phyloP scores from a whole-genome alignment of 1,284 basidiomycete genomes.

The Malassezia sympodialis region DNA sequence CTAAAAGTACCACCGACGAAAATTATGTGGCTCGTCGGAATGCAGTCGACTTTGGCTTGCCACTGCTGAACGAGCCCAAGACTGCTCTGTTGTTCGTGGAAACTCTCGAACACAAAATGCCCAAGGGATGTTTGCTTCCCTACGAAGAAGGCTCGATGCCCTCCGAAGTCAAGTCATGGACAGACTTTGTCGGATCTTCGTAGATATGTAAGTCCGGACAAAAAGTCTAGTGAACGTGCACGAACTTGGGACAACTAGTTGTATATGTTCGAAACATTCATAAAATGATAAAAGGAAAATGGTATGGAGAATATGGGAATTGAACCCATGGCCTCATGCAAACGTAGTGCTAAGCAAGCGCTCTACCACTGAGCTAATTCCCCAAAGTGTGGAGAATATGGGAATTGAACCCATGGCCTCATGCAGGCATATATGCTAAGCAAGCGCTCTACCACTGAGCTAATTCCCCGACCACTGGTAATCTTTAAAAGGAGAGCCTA shows the following conservation, averaged over 20 bases:
- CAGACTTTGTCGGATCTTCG: conserved; percentile 32
- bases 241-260: too few relatives aligned
- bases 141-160: conserved; percentile 86
- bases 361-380: conserved; percentile 24
- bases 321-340: conserved; percentile 23
- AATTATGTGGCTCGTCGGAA: conserved; percentile 76
- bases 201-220: neutral
- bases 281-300: neutral
- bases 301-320: conserved; percentile 21
- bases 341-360: conserved; percentile 19
- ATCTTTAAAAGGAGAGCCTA: neutral
- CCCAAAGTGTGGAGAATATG: conserved; percentile 19
- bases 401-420: conserved; percentile 23
- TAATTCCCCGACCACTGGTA: conserved; percentile 14
- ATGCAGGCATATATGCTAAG: conserved; percentile 18
- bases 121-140: conserved; percentile 64
- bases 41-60: conserved; percentile 50
- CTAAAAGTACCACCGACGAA: conserved; percentile 70
- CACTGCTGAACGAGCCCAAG: conserved; percentile 80
- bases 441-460: conserved; percentile 24
- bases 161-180: conserved; percentile 61
- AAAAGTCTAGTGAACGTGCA: too few relatives aligned
- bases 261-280: too few relatives aligned
- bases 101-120: conserved; percentile 76
- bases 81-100: conserved; percentile 85